These are phyloP conservation scores for Dimocarpus longan DNA, from an alignment of 345 rosid species.

Conservation along the genomic window DNA sequence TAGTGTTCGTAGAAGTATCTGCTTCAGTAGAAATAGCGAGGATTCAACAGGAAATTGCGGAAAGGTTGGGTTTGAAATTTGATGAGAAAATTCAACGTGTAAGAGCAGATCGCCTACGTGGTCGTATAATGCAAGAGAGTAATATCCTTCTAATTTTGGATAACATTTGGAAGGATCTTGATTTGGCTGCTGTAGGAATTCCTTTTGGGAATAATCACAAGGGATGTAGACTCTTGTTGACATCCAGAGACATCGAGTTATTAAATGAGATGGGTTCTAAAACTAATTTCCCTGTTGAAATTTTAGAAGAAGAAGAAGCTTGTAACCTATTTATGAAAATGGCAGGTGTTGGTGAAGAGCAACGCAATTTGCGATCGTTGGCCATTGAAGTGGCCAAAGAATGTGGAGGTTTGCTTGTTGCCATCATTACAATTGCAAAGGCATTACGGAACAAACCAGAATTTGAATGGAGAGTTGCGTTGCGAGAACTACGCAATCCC, in stretches of 20 bases:
- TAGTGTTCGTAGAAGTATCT: neutral
- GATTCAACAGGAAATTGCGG: neutral
- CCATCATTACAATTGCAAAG: conserved; percentile 15
- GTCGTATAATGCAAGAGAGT: neutral
- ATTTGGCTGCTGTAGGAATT: neutral
- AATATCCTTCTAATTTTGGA: conserved; percentile 6
- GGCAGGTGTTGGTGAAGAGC: conserved; percentile 14
- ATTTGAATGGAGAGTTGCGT: conserved; percentile 28
- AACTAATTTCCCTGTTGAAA: no score
- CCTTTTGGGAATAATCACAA: neutral
- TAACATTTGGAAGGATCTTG: neutral
- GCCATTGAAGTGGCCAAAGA: conserved; percentile 17
- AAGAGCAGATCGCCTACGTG: neutral
- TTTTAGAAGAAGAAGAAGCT: conserved; percentile 24
- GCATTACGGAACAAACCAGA: conserved; percentile 7
- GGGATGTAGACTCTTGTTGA: neutral
- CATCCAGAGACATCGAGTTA: neutral
- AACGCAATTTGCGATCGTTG: neutral
- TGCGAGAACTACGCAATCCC: neutral
- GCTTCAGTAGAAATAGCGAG: neutral
- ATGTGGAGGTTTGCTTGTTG: conserved; percentile 28
- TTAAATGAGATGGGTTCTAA: neutral
- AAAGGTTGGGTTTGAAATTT: neutral
- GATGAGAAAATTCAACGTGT: neutral
- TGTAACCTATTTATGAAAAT: conserved; percentile 29